Conservation (phyloP, 495 filamentous ascomycete genomes). For the Tuber aestivum region DNA sequence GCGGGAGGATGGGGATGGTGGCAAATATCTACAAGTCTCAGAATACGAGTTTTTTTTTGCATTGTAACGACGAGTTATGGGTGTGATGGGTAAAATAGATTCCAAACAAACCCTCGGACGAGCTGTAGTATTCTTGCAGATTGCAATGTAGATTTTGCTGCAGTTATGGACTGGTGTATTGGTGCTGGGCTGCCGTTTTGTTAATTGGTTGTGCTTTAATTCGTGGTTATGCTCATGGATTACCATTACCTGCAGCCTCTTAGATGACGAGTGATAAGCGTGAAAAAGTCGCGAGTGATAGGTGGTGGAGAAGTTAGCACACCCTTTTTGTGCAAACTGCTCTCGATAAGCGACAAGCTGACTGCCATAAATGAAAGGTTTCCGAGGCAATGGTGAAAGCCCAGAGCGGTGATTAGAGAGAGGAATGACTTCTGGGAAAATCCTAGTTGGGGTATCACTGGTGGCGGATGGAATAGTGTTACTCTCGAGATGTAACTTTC, state of each 20-base stretch:
- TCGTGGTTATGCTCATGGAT: neutral
- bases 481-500: neutral
- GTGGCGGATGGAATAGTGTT: neutral
- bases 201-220: neutral
- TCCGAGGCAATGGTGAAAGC: neutral
- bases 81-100: neutral
- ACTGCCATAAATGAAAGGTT: neutral
- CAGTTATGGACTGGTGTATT: neutral
- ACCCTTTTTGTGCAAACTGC: neutral
- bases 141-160: neutral
- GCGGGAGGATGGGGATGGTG: neutral
- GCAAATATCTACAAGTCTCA: constrained; percentile 1
- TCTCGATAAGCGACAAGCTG: neutral
- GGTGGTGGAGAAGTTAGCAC: neutral
- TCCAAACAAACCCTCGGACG: neutral
- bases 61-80: neutral
- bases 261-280: neutral
- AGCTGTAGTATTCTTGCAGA: neutral
- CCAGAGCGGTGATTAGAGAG: neutral
- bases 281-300: neutral
- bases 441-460: neutral
- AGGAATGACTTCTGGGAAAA: neutral
- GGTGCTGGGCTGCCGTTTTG: neutral
- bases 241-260: neutral
- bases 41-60: neutral